Conservation (phyloP, 176 grass and related monocot genomes). For the bread wheat (Triticum aestivum) region DNA sequence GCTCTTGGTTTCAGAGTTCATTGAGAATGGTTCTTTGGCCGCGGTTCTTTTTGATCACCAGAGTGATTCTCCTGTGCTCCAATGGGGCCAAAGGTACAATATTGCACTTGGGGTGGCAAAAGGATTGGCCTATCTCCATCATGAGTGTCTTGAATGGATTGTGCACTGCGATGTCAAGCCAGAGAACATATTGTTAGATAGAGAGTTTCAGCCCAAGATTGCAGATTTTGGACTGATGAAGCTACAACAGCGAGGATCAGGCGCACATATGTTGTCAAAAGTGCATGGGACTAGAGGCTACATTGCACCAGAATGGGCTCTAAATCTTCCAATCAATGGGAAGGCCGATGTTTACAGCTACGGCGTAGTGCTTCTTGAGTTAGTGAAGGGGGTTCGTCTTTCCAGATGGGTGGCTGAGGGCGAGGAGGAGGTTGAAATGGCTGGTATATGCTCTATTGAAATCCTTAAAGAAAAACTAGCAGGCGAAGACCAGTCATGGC, state of each 20-base stretch:
- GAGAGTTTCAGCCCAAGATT: constrained; percentile 51
- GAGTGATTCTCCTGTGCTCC: neutral
- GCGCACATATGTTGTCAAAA: constrained; percentile 18
- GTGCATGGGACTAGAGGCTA: constrained; percentile 64
- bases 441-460: neutral
- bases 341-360: constrained; percentile 65
- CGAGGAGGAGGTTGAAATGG: constrained; percentile 21
- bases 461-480: constrained; percentile 39
- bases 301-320: constrained; percentile 63
- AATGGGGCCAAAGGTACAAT: constrained; percentile 49
- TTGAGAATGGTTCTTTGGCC: constrained; percentile 57
- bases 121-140: constrained; percentile 64
- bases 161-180: constrained; percentile 67
- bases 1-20: constrained; percentile 48
- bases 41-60: constrained; percentile 27
- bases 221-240: constrained; percentile 68
- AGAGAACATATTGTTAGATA: constrained; percentile 59
- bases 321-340: constrained; percentile 49
- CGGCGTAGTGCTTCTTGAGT: constrained; percentile 53
- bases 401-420: constrained; percentile 29
- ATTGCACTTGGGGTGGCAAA: constrained; percentile 53
- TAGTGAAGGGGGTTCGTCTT: constrained; percentile 41
- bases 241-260: constrained; percentile 22
- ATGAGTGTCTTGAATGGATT: constrained; percentile 66
- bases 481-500: constrained; percentile 27